Evolutionary conservation across 495 filamentous ascomycete species (phyloP).

Genomic region (Neurospora sp.): DNA sequence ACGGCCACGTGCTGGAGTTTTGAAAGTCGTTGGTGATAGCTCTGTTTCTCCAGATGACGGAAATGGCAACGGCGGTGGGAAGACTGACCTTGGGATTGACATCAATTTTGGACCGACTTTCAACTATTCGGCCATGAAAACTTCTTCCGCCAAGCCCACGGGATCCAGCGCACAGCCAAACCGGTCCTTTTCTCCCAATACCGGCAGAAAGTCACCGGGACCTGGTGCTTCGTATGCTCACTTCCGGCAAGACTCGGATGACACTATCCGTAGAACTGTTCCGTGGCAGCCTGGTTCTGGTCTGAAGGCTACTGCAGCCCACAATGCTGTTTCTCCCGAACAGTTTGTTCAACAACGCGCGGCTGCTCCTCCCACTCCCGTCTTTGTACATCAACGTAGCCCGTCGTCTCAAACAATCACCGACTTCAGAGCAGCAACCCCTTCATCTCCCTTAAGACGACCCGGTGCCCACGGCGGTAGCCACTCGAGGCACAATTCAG

Average conservation of each 20-base stretch:
- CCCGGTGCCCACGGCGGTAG: slow-evolving; percentile 11
- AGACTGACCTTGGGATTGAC: slow-evolving; percentile 20
- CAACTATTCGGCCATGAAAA: slow-evolving; percentile 41
- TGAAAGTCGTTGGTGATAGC: slow-evolving; percentile 64
- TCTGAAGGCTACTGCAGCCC: slow-evolving; percentile 25
- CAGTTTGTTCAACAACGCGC: slow-evolving; percentile 83
- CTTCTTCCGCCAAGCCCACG: slow-evolving; percentile 12
- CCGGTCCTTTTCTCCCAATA: slow-evolving; percentile 29
- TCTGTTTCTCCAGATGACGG: slow-evolving; percentile 19
- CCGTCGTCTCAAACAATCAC: slow-evolving; percentile 43
- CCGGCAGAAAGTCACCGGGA: slow-evolving; percentile 32
- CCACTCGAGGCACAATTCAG: slow-evolving; percentile 34
- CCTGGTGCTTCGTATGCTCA: slow-evolving; percentile 25
- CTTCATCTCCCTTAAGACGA: slow-evolving; percentile 32
- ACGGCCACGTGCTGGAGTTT: slow-evolving; percentile 64
- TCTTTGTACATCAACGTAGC: slow-evolving; percentile 49
- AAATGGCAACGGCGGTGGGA: background rate
- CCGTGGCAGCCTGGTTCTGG: slow-evolving; percentile 70
- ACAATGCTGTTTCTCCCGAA: slow-evolving; percentile 46
- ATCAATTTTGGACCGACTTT: slow-evolving; percentile 86
- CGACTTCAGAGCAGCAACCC: slow-evolving; percentile 34
- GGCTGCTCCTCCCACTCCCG: slow-evolving; percentile 34
- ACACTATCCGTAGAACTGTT: slow-evolving; percentile 48
- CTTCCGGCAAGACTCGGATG: slow-evolving; percentile 33
- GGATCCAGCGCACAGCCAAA: slow-evolving; percentile 25